A percentile compares a stretch with the other conserved stretches of the same genome.
Evolutionary conservation across 2,329 filamentous ascomycete species (phyloP).

Genomic region (Colletotrichum caudatum): DNA sequence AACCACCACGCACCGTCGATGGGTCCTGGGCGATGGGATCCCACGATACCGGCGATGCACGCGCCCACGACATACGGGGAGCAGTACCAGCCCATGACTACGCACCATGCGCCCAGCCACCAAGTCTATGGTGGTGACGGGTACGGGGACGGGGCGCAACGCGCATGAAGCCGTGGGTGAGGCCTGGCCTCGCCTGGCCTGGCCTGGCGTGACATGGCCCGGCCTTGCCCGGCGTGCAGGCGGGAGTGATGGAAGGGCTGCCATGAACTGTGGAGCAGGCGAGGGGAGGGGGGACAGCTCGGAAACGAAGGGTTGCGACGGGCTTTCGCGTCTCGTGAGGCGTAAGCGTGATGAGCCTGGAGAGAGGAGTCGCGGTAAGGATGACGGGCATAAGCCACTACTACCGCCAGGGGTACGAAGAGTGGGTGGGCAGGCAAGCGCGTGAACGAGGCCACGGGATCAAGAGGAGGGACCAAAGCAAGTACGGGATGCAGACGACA

Average conservation of each 20-base stretch:
- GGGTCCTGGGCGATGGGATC: slow-evolving; percentile 53
- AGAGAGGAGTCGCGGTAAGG: neutral
- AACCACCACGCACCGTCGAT: slow-evolving; percentile 45
- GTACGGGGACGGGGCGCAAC: slow-evolving; percentile 58
- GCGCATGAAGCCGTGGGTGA: slow-evolving; percentile 51
- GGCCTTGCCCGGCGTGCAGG: neutral
- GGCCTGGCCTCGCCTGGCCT: too few relatives aligned
- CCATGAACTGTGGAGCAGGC: slow-evolving; percentile 4
- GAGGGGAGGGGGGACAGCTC: slow-evolving; percentile 21
- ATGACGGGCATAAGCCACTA: slow-evolving; percentile 33
- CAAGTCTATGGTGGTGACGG: slow-evolving; percentile 57
- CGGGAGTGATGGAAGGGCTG: slow-evolving; percentile 22
- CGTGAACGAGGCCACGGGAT: slow-evolving; percentile 34
- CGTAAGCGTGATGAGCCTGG: slow-evolving; percentile 27
- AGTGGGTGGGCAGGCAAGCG: slow-evolving; percentile 10
- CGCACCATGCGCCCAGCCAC: slow-evolving; percentile 50
- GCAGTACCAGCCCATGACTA: slow-evolving; percentile 53
- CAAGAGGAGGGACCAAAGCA: slow-evolving; percentile 18
- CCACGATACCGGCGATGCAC: slow-evolving; percentile 46
- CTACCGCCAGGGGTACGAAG: neutral
- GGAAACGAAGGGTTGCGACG: slow-evolving; percentile 3
- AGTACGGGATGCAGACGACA: neutral
- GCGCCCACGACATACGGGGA: slow-evolving; percentile 53
- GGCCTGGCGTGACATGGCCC: too few relatives aligned
- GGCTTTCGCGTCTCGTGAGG: slow-evolving; percentile 33